phyloP scores from a whole-genome alignment of 768 basidiomycete species.

The Ramaria rubella region DNA sequence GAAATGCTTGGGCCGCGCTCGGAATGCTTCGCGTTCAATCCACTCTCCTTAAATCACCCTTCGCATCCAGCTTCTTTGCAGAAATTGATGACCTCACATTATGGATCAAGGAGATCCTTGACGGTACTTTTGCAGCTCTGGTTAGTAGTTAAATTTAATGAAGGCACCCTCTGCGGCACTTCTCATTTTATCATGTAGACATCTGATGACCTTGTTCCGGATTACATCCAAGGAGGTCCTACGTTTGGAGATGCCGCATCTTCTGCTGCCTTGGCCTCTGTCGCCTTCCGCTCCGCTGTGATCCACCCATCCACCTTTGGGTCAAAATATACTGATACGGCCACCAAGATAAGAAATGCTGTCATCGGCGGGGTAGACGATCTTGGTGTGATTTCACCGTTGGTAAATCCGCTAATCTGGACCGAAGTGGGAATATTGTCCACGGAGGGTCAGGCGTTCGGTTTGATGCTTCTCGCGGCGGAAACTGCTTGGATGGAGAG shows the following conservation, averaged over 20 bases:
- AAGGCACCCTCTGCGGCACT: neutral
- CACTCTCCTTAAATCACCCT: slow-evolving; percentile 30
- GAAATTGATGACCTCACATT: slow-evolving; percentile 25
- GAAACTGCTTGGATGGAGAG: neutral
- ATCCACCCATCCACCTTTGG: slow-evolving; percentile 28
- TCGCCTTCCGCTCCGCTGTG: slow-evolving; percentile 21
- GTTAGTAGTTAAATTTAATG: slow-evolving; percentile 17
- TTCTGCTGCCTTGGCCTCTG: slow-evolving; percentile 24
- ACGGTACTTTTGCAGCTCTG: slow-evolving; percentile 21
- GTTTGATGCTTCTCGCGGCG: slow-evolving; percentile 7
- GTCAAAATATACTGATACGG: slow-evolving; percentile 25
- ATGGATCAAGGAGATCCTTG: slow-evolving; percentile 33
- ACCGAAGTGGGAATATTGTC: slow-evolving; percentile 18
- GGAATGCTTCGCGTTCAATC: slow-evolving; percentile 36
- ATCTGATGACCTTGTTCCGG: slow-evolving; percentile 27
- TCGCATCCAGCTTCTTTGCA: slow-evolving; percentile 21
- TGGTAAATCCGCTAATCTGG: slow-evolving; percentile 33
- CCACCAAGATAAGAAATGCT: slow-evolving; percentile 27
- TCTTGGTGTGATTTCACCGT: slow-evolving; percentile 30
- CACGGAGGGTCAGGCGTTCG: slow-evolving; percentile 10
- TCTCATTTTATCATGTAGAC: slow-evolving; percentile 16
- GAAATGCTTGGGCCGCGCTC: slow-evolving; percentile 36
- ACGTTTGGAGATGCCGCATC: slow-evolving; percentile 32
- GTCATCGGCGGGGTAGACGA: slow-evolving; percentile 28
- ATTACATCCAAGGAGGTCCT: slow-evolving; percentile 29